A percentile compares a stretch with the other conserved stretches of the same genome.
Evolutionary conservation across 129 eudicot genomes (phyloP).

Genomic region (Apium graveolens): DNA sequence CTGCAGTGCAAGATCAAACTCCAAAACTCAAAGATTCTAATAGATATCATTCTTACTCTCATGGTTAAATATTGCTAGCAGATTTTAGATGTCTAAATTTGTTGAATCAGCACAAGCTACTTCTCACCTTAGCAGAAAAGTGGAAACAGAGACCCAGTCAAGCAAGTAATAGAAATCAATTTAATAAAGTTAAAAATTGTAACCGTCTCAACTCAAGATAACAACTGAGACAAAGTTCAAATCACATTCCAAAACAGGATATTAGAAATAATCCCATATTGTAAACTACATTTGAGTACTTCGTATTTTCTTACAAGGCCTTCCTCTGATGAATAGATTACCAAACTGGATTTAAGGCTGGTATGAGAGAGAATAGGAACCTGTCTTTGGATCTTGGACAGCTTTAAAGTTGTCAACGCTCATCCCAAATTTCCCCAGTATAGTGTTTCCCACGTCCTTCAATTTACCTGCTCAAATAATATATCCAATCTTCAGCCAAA

Average conservation of each 20-base stretch:
- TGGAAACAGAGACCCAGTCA: too few relatives aligned
- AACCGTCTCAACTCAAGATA: background rate
- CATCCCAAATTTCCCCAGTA: slow-evolving; percentile 92
- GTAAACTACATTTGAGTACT: background rate
- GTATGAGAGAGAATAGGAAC: slow-evolving; percentile 75
- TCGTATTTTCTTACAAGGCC: background rate
- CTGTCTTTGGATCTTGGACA: slow-evolving; percentile 91
- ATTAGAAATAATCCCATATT: background rate
- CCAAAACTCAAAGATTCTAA: too few relatives aligned
- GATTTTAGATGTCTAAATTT: too few relatives aligned
- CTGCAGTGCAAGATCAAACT: too few relatives aligned
- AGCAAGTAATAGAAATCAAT: too few relatives aligned
- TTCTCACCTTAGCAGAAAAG: too few relatives aligned
- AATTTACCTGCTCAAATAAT: slow-evolving; percentile 49
- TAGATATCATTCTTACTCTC: too few relatives aligned
- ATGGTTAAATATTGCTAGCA: too few relatives aligned
- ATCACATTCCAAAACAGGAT: background rate
- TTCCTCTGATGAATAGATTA: background rate
- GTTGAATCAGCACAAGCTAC: too few relatives aligned
- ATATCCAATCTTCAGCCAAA: background rate
- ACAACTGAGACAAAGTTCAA: background rate
- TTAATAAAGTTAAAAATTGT: background rate
- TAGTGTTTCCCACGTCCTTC: slow-evolving; percentile 79
- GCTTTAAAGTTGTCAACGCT: slow-evolving; percentile 96
- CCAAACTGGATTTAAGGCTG: slow-evolving; percentile 35